These are phyloP conservation scores for Penicillium vulpinum DNA, from an alignment of 2,329 filamentous ascomycete genomes.

Conservation along the genomic window DNA sequence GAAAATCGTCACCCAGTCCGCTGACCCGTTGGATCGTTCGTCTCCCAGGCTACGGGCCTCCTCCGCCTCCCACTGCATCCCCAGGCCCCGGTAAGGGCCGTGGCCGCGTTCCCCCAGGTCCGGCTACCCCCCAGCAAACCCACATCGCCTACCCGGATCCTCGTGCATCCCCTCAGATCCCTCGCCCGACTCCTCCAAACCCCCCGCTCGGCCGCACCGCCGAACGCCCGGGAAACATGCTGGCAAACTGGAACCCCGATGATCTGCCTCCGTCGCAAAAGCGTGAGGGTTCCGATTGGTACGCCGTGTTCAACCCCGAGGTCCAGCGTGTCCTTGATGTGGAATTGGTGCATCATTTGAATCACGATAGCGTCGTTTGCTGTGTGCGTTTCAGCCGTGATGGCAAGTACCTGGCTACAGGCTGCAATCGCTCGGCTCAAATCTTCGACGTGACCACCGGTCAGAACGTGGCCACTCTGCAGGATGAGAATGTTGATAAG, in stretches of 20 bases:
- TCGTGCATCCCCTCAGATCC: conserved; percentile 79
- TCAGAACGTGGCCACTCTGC: conserved; percentile 82
- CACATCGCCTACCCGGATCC: conserved; percentile 83
- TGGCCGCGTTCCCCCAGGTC: conserved; percentile 62
- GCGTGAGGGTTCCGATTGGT: conserved; percentile 89
- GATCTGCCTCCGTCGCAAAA: conserved; percentile 82
- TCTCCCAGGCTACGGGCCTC: conserved; percentile 69
- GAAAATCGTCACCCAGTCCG: conserved; percentile 39
- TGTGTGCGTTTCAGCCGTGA: conserved; percentile 96
- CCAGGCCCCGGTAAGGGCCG: conserved; percentile 79
- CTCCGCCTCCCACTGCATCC: conserved; percentile 81
- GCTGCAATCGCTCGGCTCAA: conserved; percentile 98
- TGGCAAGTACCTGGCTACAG: conserved; percentile 92
- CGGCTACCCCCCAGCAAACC: conserved; percentile 89
- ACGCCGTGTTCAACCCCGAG: conserved; percentile 91
- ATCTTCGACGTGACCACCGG: conserved; percentile 93
- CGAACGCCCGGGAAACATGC: conserved; percentile 63
- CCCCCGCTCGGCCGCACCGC: conserved; percentile 39
- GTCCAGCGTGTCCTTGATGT: conserved; percentile 89
- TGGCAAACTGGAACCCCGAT: conserved; percentile 85
- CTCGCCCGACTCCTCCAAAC: conserved; percentile 72
- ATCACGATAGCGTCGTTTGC: conserved; percentile 95
- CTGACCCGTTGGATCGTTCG: conserved; percentile 47
- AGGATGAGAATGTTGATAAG: conserved; percentile 83
- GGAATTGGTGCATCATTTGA: conserved; percentile 87